These are phyloP conservation scores for Magnaporthiopsis poae DNA, from an alignment of 2,329 filamentous ascomycete species.

Conservation along the genomic window DNA sequence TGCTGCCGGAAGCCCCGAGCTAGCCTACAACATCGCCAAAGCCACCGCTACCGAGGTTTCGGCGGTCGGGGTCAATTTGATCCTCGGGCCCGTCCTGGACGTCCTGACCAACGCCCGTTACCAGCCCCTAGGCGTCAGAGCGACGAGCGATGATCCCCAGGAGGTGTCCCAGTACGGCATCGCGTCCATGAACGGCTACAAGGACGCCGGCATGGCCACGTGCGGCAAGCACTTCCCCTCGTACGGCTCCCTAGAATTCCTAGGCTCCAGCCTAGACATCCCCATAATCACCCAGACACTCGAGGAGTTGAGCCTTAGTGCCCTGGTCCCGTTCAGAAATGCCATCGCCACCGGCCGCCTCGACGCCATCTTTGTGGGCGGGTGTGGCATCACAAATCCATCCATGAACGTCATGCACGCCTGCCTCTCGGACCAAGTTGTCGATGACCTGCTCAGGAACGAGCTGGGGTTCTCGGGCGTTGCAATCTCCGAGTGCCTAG, in stretches of 20 bases:
- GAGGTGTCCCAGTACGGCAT: slow-evolving; percentile 89
- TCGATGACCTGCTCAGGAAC: slow-evolving; percentile 77
- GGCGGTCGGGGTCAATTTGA: slow-evolving; percentile 90
- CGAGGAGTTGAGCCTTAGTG: slow-evolving; percentile 84
- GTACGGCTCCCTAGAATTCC: slow-evolving; percentile 88
- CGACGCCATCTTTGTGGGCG: slow-evolving; percentile 92
- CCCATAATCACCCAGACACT: slow-evolving; percentile 92
- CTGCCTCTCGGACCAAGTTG: slow-evolving; percentile 83
- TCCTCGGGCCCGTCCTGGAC: slow-evolving; percentile 86
- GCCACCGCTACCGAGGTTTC: slow-evolving; percentile 87
- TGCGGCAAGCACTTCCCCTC: slow-evolving; percentile 96
- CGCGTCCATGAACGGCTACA: slow-evolving; percentile 83
- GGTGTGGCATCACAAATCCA: slow-evolving; percentile 82
- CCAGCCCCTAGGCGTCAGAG: slow-evolving; percentile 80
- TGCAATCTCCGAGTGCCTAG: slow-evolving; percentile 86
- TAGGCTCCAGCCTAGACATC: slow-evolving; percentile 82
- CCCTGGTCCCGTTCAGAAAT: slow-evolving; percentile 82
- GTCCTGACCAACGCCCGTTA: slow-evolving; percentile 87
- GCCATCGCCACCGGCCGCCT: slow-evolving; percentile 72
- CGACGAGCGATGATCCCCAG: slow-evolving; percentile 84
- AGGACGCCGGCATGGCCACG: slow-evolving; percentile 77
- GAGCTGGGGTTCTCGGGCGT: slow-evolving; percentile 86
- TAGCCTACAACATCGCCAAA: slow-evolving; percentile 83
- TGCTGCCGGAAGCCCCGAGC: slow-evolving; percentile 74
- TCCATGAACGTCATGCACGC: slow-evolving; percentile 94